Conservation (phyloP, 495 filamentous ascomycete genomes). For the Darksidea phi region DNA sequence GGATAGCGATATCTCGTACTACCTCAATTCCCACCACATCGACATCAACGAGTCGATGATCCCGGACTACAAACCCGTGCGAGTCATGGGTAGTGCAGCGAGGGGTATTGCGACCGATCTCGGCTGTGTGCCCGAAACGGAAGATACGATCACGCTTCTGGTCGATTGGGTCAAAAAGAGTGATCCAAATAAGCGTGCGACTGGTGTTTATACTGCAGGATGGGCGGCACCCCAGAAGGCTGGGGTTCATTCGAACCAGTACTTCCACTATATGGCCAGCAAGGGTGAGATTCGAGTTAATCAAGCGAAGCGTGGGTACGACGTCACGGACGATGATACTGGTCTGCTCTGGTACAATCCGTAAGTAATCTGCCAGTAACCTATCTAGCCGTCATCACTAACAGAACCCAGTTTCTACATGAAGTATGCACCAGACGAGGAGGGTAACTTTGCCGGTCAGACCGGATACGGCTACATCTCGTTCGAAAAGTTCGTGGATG, state of each 20-base stretch:
- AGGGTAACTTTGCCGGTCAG: constrained; percentile 90
- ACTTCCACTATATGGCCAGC: constrained; percentile 87
- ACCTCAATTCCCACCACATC: constrained; percentile 90
- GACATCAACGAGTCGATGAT: constrained; percentile 92
- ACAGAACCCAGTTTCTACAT: constrained; percentile 68
- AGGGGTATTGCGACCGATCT: constrained; percentile 69
- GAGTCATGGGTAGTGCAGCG: constrained; percentile 73
- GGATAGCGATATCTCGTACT: constrained; percentile 91
- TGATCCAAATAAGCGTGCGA: constrained; percentile 66
- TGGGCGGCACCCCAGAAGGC: constrained; percentile 93
- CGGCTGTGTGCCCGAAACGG: constrained; percentile 75
- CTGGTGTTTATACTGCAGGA: constrained; percentile 89
- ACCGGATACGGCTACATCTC: constrained; percentile 90
- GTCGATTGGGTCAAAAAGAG: constrained; percentile 80
- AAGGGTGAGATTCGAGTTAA: constrained; percentile 85
- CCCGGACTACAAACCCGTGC: constrained; percentile 70
- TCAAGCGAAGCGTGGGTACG: constrained; percentile 92
- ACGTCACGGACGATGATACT: constrained; percentile 78
- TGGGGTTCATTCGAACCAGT: constrained; percentile 91
- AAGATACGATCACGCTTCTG: constrained; percentile 89
- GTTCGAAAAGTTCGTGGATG: constrained; percentile 95
- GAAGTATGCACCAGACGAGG: constrained; percentile 91
- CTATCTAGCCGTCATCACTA: constrained; percentile 5
- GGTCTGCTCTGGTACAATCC: constrained; percentile 83
- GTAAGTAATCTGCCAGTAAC: constrained; percentile 15